Evolutionary conservation across 2,329 filamentous ascomycete genomes (phyloP).

Genomic region (Phialocephala sp.): DNA sequence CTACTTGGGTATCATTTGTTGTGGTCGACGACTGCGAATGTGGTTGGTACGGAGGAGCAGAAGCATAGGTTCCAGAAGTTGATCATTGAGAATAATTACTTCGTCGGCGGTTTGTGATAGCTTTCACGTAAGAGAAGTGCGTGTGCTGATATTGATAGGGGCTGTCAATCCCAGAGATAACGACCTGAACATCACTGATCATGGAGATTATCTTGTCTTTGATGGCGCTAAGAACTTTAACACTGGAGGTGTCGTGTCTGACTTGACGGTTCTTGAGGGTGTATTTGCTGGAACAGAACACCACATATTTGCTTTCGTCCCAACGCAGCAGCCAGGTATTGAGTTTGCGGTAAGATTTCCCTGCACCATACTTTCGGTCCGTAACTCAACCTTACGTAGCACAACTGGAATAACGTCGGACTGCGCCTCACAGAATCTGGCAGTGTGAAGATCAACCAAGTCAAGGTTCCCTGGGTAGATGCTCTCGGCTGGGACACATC

Average conservation of each 20-base stretch:
- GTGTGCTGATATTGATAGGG: conserved; percentile 30
- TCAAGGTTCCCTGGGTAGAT: conserved; percentile 62
- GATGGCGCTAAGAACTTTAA: conserved; percentile 70
- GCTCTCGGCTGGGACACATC: conserved; percentile 63
- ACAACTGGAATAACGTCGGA: conserved; percentile 71
- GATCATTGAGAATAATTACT: conserved; percentile 68
- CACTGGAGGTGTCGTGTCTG: conserved; percentile 69
- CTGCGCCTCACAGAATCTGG: conserved; percentile 69
- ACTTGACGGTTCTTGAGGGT: conserved; percentile 69
- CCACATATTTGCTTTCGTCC: conserved; percentile 67
- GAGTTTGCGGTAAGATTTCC: conserved; percentile 49
- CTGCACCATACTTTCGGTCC: background rate
- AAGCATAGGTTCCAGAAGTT: conserved; percentile 60
- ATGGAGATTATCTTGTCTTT: conserved; percentile 62
- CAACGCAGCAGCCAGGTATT: conserved; percentile 62
- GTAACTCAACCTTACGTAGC: conserved; percentile 31
- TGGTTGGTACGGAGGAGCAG: conserved; percentile 66
- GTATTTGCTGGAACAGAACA: conserved; percentile 61
- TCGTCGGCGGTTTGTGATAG: conserved; percentile 58
- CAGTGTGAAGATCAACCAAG: conserved; percentile 63
- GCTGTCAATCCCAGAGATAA: conserved; percentile 70
- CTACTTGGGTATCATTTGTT: conserved; percentile 68
- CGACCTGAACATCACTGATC: conserved; percentile 60
- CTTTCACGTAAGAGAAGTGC: background rate
- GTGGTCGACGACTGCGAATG: conserved; percentile 65